phyloP scores from a whole-genome alignment of 208 protist species.

The Naegleria lovaniensis region DNA sequence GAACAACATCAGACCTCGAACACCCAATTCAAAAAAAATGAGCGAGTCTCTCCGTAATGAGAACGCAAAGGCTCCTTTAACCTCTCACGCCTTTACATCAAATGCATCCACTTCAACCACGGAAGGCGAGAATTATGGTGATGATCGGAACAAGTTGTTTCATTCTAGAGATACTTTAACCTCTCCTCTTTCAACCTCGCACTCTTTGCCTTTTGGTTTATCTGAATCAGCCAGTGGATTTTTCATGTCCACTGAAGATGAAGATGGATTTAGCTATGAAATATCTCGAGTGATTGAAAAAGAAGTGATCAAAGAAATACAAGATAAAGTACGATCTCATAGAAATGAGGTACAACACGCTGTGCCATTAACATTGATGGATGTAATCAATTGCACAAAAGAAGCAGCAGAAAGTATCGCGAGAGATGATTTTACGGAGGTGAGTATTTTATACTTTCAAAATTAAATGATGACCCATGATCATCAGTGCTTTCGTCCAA shows the following conservation, averaged over 20 bases:
- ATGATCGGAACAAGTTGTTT: not conserved
- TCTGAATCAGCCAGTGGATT: not conserved
- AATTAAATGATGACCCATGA: too few relatives aligned
- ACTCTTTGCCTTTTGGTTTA: not conserved
- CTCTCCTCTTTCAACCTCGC: not conserved
- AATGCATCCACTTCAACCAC: not conserved
- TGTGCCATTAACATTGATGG: not conserved
- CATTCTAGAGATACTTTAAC: not conserved
- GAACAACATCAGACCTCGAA: too few relatives aligned
- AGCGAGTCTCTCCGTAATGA: not conserved
- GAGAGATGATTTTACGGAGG: conserved; percentile 26
- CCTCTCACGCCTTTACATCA: not conserved
- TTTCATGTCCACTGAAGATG: not conserved
- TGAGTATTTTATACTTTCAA: too few relatives aligned
- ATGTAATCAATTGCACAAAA: not conserved
- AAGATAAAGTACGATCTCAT: not conserved
- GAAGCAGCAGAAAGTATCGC: conserved; percentile 20
- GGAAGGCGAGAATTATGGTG: not conserved
- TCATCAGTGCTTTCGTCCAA: conserved; percentile 18
- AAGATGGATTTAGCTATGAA: not conserved
- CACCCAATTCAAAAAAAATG: too few relatives aligned
- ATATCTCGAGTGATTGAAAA: not conserved
- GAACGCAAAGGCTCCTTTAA: not conserved
- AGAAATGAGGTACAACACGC: not conserved
- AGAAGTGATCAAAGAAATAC: not conserved